Conservation (phyloP, 179 eudicot genomes). For the Silene noctiflora region DNA sequence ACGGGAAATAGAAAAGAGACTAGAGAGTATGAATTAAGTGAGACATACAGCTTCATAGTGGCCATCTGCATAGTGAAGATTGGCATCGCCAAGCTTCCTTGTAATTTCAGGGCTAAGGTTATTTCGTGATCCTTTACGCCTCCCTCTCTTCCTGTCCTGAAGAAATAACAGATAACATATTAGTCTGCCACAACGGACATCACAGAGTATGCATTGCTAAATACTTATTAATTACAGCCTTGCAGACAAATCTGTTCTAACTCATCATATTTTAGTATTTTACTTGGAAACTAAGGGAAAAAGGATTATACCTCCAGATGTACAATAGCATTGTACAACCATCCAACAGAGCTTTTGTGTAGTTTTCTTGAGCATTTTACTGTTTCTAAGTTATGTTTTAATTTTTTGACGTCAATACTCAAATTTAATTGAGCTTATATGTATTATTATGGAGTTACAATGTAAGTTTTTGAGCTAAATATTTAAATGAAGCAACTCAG, state of each 20-base stretch:
- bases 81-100: slow-evolving; percentile 81
- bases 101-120: slow-evolving; percentile 64
- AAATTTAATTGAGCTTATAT: too few relatives aligned
- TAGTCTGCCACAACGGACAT: background rate
- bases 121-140: slow-evolving; percentile 73
- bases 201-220: background rate
- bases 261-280: background rate
- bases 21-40: background rate
- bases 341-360: too few relatives aligned
- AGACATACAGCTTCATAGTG: slow-evolving; percentile 65
- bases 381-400: too few relatives aligned
- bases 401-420: too few relatives aligned
- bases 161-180: background rate
- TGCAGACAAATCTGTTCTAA: too few relatives aligned
- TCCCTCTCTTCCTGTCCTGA: slow-evolving; percentile 71
- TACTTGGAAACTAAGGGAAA: background rate
- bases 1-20: too few relatives aligned
- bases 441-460: too few relatives aligned
- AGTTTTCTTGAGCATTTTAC: too few relatives aligned
- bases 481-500: too few relatives aligned
- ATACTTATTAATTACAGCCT: background rate
- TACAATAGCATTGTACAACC: too few relatives aligned
- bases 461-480: too few relatives aligned
- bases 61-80: slow-evolving; percentile 73
- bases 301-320: too few relatives aligned